phyloP scores from a whole-genome alignment of 257 asterid genomes.

The Nicotiana undulata region DNA sequence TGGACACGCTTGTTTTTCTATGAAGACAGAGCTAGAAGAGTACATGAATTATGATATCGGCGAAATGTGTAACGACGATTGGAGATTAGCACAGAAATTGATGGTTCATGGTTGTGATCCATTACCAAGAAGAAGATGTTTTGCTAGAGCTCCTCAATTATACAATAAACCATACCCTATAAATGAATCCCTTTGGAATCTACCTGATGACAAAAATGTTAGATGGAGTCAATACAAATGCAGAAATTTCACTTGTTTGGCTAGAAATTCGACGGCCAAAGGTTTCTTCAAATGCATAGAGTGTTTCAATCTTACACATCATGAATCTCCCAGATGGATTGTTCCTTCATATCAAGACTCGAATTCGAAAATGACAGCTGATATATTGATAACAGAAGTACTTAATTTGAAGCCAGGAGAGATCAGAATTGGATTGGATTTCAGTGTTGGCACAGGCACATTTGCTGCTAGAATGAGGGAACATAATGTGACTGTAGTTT shows the following conservation, averaged over 20 bases:
- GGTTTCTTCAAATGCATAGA: slow-evolving; percentile 56
- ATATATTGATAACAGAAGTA: slow-evolving; percentile 37
- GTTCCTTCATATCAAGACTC: slow-evolving; percentile 26
- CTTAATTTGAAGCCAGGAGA: slow-evolving; percentile 43
- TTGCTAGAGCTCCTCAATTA: slow-evolving; percentile 40
- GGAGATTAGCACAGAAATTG: slow-evolving; percentile 50
- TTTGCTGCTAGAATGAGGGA: slow-evolving; percentile 68
- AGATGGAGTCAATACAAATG: slow-evolving; percentile 52
- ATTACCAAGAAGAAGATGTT: slow-evolving; percentile 53
- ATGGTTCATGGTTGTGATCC: slow-evolving; percentile 73
- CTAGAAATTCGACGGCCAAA: slow-evolving; percentile 21
- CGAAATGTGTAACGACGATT: slow-evolving; percentile 53
- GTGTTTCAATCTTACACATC: slow-evolving; percentile 48
- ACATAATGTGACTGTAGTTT: slow-evolving; percentile 39
- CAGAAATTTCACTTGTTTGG: slow-evolving; percentile 52
- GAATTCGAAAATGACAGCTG: slow-evolving; percentile 28
- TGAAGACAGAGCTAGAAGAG: slow-evolving; percentile 44
- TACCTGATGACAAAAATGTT: slow-evolving; percentile 48
- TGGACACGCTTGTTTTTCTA: slow-evolving; percentile 49
- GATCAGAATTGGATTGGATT: slow-evolving; percentile 52
- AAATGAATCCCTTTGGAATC: slow-evolving; percentile 41
- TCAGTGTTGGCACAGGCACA: slow-evolving; percentile 57
- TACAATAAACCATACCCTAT: slow-evolving; percentile 36
- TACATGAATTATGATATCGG: slow-evolving; percentile 61
- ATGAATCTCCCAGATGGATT: slow-evolving; percentile 54